Base-by-base conservation (phyloP, 495 filamentous ascomycete genomes). In the Parmelia sp. region DNA sequence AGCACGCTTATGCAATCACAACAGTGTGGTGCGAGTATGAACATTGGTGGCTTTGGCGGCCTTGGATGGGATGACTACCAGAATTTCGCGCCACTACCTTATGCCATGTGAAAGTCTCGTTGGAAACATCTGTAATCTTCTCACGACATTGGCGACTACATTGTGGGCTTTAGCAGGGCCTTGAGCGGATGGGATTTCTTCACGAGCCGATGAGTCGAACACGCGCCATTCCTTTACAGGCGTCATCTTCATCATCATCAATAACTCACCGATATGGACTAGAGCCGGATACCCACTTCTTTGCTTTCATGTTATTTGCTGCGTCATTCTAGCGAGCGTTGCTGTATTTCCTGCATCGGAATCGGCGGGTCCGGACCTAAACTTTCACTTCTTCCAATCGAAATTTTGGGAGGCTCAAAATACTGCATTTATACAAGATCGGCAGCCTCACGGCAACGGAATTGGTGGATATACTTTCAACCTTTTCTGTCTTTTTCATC, bases 1-100 rank as follows among this genome's bases (percentile, higher is more conserved):
- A 97, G 94, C 78, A 88, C 91, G 84, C 82, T 97, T 58, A 83
- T 89, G 65, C 83, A 85, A 21, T 53, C 51, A 69, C 83, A 83
- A 71, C 90, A 91, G 74, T 98, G 94, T 78, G 88, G 90, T 71
- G 78, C 83, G 60, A 80, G 75, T 62, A 78, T 79, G 40, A 84
- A 89, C 21, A 92, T 88, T 75, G 86, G 85, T 70, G 80, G 89
- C 21, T 92, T 88, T 75, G 86, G 85, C 69, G 81, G 83, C 59
- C 29, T 55, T 12, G 51, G 7, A 55, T 96, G 94, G 91, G 87
- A 87, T 70, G 71, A 77, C 57, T 81, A 82, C 71, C 82, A 78
- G 64, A 80, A 82, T 65, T 84, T 85, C 67, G 74, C 82, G 61
- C 75, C 63, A 21, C 62, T 84, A 63, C 81, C 80, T 51, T 87